Conservation (phyloP, 1,284 basidiomycete species). For the Vanrija sp. region DNA sequence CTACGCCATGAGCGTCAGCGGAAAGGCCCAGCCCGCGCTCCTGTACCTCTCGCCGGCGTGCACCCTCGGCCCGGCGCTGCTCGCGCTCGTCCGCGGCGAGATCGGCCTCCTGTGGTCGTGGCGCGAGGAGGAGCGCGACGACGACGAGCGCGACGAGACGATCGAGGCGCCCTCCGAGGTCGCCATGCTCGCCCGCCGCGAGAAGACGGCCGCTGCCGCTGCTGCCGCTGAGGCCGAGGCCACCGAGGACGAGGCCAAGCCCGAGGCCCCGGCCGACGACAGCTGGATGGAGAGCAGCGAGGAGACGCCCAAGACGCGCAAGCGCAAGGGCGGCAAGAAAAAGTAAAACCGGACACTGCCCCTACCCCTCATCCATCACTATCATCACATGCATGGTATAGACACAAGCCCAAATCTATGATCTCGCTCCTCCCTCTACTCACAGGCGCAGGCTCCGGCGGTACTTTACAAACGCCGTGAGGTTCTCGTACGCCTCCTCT, state of each 20-base stretch:
- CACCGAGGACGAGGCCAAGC: slow-evolving; percentile 3
- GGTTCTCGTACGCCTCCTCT: slow-evolving; percentile 64
- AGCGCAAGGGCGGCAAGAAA: slow-evolving; percentile 13
- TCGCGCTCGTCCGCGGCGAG: slow-evolving; percentile 46
- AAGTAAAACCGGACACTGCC: slow-evolving; percentile 6
- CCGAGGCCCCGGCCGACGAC: slow-evolving; percentile 24
- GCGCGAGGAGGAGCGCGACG: slow-evolving; percentile 30
- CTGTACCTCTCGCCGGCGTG: slow-evolving; percentile 69
- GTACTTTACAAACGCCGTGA: slow-evolving; percentile 85
- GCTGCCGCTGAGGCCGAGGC: slow-evolving; percentile 3
- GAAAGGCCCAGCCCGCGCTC: slow-evolving; percentile 82
- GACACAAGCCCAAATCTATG: background rate
- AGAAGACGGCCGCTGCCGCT: slow-evolving; percentile 9
- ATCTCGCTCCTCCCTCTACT: background rate
- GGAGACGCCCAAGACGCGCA: background rate
- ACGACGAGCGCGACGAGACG: slow-evolving; percentile 20
- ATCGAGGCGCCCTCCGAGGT: slow-evolving; percentile 42
- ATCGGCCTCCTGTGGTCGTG: slow-evolving; percentile 37
- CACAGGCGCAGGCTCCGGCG: slow-evolving; percentile 51
- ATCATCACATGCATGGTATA: slow-evolving; percentile 11
- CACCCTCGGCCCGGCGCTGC: slow-evolving; percentile 49
- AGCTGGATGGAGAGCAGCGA: slow-evolving; percentile 39
- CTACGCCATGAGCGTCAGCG: slow-evolving; percentile 77
- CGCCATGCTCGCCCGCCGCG: slow-evolving; percentile 27
- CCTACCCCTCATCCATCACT: background rate